These are phyloP conservation scores for Colletotrichum echinochloae DNA, from an alignment of 2,329 filamentous ascomycete genomes.

Conservation along the genomic window DNA sequence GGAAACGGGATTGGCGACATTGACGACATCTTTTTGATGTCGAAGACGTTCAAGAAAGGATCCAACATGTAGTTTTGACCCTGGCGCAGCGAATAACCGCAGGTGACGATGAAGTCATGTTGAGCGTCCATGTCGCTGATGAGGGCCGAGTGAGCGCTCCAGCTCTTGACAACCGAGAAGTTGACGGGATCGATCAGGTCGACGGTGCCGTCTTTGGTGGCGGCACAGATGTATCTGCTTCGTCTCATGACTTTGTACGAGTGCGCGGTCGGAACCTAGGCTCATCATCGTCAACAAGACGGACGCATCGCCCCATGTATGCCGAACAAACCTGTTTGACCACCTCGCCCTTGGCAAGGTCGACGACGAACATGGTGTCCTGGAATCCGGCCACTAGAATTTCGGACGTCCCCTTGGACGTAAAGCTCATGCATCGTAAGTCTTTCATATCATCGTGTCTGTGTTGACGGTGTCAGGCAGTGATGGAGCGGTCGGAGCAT, in stretches of 20 bases:
- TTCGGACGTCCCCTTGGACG: slow-evolving; percentile 83
- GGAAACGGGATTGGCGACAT: slow-evolving; percentile 93
- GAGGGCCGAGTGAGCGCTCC: slow-evolving; percentile 88
- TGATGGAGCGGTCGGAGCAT: not conserved
- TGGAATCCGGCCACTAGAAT: slow-evolving; percentile 91
- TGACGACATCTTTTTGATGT: slow-evolving; percentile 89
- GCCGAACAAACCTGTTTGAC: slow-evolving; percentile 68
- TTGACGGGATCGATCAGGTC: slow-evolving; percentile 86
- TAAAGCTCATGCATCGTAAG: slow-evolving; percentile 94
- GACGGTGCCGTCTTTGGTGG: slow-evolving; percentile 83
- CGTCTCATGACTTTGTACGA: slow-evolving; percentile 94
- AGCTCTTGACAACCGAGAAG: slow-evolving; percentile 84
- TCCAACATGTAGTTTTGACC: slow-evolving; percentile 82
- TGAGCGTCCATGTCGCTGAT: slow-evolving; percentile 98
- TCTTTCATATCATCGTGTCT: slow-evolving; percentile 84
- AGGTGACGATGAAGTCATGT: slow-evolving; percentile 94
- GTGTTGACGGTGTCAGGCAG: slow-evolving; percentile 25
- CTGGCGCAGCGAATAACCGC: slow-evolving; percentile 89
- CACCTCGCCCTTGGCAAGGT: slow-evolving; percentile 77
- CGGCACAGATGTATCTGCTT: slow-evolving; percentile 90
- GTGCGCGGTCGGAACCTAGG: slow-evolving; percentile 74
- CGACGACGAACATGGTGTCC: slow-evolving; percentile 83
- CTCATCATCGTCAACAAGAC: slow-evolving; percentile 47
- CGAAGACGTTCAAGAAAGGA: slow-evolving; percentile 94
- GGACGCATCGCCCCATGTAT: not conserved